A percentile compares a stretch with the other conserved stretches of the same genome.
Evolutionary conservation across 2,329 filamentous ascomycete genomes (phyloP).

Genomic region (Epichloe sylvatica): DNA sequence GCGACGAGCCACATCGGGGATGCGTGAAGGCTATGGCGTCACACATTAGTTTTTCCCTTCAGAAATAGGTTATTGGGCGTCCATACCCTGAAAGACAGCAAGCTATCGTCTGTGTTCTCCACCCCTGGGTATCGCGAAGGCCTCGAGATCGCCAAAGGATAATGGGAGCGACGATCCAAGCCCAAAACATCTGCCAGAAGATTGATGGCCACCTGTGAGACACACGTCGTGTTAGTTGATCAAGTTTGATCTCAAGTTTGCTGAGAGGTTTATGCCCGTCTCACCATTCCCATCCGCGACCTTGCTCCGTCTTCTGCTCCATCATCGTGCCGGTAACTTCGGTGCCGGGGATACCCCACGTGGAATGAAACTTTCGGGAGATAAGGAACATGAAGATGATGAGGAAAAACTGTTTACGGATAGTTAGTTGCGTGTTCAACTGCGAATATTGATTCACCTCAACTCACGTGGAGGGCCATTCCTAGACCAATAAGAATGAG

Average conservation of each 20-base stretch:
- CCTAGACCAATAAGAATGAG: constrained; percentile 36
- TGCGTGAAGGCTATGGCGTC: constrained; percentile 38
- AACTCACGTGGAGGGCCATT: constrained; percentile 41
- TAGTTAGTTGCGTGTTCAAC: not conserved
- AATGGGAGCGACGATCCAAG: constrained; percentile 46
- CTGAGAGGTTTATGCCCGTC: not conserved
- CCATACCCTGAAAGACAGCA: constrained; percentile 32
- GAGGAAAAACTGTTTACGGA: constrained; percentile 34
- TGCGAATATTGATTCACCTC: not conserved
- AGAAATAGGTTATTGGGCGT: not conserved
- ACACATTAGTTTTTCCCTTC: not conserved
- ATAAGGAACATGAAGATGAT: constrained; percentile 47
- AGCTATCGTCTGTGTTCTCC: constrained; percentile 48
- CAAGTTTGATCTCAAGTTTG: not conserved
- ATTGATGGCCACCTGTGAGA: constrained; percentile 43
- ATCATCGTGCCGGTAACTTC: constrained; percentile 43
- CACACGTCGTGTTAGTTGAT: not conserved
- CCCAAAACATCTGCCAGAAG: constrained; percentile 51
- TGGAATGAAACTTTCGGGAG: constrained; percentile 50
- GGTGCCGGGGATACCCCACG: constrained; percentile 46
- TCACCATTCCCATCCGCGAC: constrained; percentile 52
- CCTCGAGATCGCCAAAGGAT: constrained; percentile 47
- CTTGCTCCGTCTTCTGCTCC: constrained; percentile 31
- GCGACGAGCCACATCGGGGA: constrained; percentile 55
- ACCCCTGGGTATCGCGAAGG: constrained; percentile 51